phyloP scores from a whole-genome alignment of 2,329 filamentous ascomycete species.

The Fusarium pininemorale region DNA sequence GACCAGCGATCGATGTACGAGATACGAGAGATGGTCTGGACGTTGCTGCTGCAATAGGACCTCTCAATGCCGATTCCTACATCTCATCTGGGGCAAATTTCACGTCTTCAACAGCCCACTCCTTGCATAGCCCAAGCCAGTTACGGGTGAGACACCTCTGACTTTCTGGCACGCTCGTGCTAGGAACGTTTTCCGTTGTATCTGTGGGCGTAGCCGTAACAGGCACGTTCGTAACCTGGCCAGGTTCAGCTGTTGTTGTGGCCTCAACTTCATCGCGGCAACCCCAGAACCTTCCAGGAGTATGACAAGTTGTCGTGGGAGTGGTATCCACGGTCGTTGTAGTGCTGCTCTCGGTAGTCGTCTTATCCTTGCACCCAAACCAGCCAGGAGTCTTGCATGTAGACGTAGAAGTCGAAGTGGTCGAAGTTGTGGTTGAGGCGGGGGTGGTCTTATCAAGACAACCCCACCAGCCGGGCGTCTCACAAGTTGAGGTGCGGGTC shows the following conservation, averaged over 20 bases:
- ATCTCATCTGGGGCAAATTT: conserved; percentile 47
- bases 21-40: not conserved
- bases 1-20: not conserved
- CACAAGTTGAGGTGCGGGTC: conserved; percentile 85
- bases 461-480: conserved; percentile 94
- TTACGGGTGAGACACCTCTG: conserved; percentile 49
- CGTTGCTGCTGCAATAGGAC: not conserved
- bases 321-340: conserved; percentile 47
- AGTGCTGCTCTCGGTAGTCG: conserved; percentile 44
- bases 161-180: conserved; percentile 38
- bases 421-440: conserved; percentile 50
- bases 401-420: conserved; percentile 60
- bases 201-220: conserved; percentile 46
- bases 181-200: conserved; percentile 40
- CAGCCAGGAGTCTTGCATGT: conserved; percentile 71
- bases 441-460: conserved; percentile 74
- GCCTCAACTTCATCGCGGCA: conserved; percentile 57
- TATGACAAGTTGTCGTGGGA: conserved; percentile 53
- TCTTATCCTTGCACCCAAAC: conserved; percentile 70
- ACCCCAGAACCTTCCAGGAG: conserved; percentile 66
- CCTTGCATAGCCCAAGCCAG: conserved; percentile 55
- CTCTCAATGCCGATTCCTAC: conserved; percentile 13
- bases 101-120: conserved; percentile 45
- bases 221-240: conserved; percentile 39
- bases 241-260: conserved; percentile 47